Percentiles rank a stretch among this genome's conserved stretches.
Evolutionary conservation across 805 yeast species (phyloP).

Genomic region (Candida quercuum): DNA sequence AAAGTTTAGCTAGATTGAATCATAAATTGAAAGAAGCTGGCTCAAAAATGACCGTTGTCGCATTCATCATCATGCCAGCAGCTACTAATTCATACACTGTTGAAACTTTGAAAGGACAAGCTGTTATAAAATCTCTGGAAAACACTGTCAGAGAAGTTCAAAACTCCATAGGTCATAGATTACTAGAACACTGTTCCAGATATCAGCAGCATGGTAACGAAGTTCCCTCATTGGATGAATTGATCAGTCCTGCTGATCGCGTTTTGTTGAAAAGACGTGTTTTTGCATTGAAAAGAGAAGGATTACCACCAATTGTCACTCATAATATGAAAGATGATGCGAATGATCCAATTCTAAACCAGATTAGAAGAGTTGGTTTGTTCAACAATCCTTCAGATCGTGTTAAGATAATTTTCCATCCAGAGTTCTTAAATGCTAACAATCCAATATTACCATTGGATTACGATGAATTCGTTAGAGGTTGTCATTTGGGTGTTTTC

Average conservation of each 20-base stretch:
- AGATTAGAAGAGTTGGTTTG: constrained; percentile 84
- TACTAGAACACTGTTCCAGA: constrained; percentile 87
- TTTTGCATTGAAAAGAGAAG: constrained; percentile 83
- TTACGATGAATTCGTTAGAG: constrained; percentile 96
- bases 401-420: constrained; percentile 95
- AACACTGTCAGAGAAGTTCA: constrained; percentile 86
- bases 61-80: constrained; percentile 98
- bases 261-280: constrained; percentile 89
- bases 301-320: constrained; percentile 92
- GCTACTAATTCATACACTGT: constrained; percentile 90
- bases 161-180: constrained; percentile 74
- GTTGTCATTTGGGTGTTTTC: constrained; percentile 96
- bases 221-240: constrained; percentile 73
- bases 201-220: constrained; percentile 53
- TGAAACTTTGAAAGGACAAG: constrained; percentile 93
- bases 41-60: constrained; percentile 89
- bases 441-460: constrained; percentile 91
- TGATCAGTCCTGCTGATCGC: constrained; percentile 81
- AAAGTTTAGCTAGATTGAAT: constrained; percentile 86
- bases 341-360: constrained; percentile 85
- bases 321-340: constrained; percentile 95
- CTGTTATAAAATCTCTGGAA: constrained; percentile 88
- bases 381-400: constrained; percentile 88
- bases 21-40: constrained; percentile 77
- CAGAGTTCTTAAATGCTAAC: constrained; percentile 91